Evolutionary conservation across 2,329 filamentous ascomycete genomes (phyloP).

Genomic region (Orbilia blumenaviensis): DNA sequence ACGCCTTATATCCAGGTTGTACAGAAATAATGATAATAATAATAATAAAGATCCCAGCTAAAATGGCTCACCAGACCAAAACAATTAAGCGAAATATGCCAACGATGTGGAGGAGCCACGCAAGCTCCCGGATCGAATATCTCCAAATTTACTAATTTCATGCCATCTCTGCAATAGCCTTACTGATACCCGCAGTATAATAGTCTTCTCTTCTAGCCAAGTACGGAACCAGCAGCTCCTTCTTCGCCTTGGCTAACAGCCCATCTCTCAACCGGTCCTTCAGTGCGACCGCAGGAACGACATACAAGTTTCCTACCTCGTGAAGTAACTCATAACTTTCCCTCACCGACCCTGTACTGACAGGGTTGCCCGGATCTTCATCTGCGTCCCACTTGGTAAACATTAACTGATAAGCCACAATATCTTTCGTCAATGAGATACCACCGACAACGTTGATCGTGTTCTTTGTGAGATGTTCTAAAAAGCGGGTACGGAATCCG

Average conservation of each 20-base stretch:
- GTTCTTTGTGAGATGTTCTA: conserved; percentile 95
- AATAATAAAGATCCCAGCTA: no score
- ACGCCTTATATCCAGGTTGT: conserved; percentile 16
- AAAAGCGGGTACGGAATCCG: conserved; percentile 77
- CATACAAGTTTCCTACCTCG: conserved; percentile 94
- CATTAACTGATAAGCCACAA: conserved; percentile 88
- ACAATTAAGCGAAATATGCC: background rate
- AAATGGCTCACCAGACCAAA: background rate
- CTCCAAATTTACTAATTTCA: background rate
- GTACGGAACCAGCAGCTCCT: conserved; percentile 56
- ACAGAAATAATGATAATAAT: background rate
- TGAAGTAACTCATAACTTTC: conserved; percentile 82
- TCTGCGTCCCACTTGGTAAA: conserved; percentile 82
- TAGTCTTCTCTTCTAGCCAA: conserved; percentile 57
- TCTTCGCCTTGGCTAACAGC: conserved; percentile 57
- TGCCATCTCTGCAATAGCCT: conserved; percentile 52
- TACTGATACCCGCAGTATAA: conserved; percentile 57
- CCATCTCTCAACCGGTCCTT: conserved; percentile 65
- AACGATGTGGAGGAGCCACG: background rate
- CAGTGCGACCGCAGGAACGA: conserved; percentile 71
- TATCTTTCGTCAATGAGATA: conserved; percentile 94
- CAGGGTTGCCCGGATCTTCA: conserved; percentile 56
- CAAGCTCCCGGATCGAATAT: conserved; percentile 6
- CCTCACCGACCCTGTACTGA: conserved; percentile 65
- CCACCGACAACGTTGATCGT: conserved; percentile 91